These are phyloP conservation scores for Racocetra persica DNA, from an alignment of 371 early-diverging fungal genomes.

Conservation along the genomic window DNA sequence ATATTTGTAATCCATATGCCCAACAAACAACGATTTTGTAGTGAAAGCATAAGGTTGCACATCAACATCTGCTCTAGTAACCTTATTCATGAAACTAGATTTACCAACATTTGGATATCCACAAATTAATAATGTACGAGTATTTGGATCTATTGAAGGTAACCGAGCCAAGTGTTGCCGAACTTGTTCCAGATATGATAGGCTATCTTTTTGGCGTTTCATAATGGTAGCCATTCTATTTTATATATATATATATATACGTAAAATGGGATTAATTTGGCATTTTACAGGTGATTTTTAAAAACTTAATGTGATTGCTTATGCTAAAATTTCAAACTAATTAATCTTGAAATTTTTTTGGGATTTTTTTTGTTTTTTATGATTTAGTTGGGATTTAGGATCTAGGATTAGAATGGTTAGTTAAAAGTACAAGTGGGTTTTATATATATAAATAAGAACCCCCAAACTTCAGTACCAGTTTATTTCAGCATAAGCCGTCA, in stretches of 20 bases:
- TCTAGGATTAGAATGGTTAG: no score
- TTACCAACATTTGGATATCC: constrained; percentile 99
- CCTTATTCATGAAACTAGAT: constrained; percentile 99
- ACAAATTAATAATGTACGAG: constrained; percentile 98
- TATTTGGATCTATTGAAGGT: constrained; percentile 99
- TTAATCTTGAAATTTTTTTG: no score
- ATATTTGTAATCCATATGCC: constrained; percentile 99
- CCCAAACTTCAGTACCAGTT: background rate
- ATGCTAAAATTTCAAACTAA: no score
- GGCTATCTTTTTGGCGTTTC: constrained; percentile 98
- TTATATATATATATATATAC: no score
- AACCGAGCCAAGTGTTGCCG: constrained; percentile 98
- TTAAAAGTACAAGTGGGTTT: no score
- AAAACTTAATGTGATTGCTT: no score
- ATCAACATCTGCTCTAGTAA: constrained; percentile 99
- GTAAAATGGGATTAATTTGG: background rate
- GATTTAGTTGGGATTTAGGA: no score
- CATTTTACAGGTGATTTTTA: no score
- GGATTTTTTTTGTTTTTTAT: no score
- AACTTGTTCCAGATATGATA: constrained; percentile 99
- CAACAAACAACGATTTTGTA: constrained; percentile 99
- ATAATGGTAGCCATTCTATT: constrained; percentile 99
- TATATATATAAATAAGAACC: no score
- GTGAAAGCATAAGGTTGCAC: constrained; percentile 99
- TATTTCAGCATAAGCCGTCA: background rate